Evolutionary conservation across 345 rosid species (phyloP), one percentile per base, ranked within the genome.

Genomic region (Cochlearia excelsa): DNA sequence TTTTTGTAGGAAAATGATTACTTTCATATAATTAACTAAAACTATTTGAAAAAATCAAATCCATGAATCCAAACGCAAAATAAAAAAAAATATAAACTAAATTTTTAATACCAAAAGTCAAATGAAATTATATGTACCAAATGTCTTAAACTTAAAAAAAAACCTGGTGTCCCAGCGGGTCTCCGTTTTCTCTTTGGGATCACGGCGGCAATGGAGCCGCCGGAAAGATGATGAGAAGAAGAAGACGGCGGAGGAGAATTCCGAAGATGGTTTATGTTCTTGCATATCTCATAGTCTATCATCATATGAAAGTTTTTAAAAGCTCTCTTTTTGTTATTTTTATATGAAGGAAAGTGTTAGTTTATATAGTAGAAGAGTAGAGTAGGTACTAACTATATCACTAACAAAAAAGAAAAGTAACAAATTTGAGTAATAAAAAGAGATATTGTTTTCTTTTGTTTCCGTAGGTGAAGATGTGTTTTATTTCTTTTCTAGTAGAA

Each of bases 161-260:
- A n/a, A 88, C 95, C 98, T 59, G 96, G 98, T 42, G 95, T 84
- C n/a, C 98, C 98, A 23, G 98, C 95, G 0, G 96, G 93, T 54
- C 96, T 70, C 61, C 98, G 63, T 76, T 86, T 88, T 53, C 93
- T 75, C 67, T 88, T 91, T 55, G 72, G 61, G n/a, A 58, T 51
- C 7, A 59, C 53, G 57, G 67, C 0, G 57, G 73, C 4, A 53
- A 61, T 67, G 54, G 60, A 53, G 47, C 56, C 30, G 9, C 54
- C 73, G 61, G 62, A 57, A 47, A 68, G 62, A 54, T 46, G 74
- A 70, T 70, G 69, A 5, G 70, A 70, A 55, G 70, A 70, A 38
- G 70, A 64, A 43, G 74, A 70, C 44, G 75, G 66, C 2, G 75
- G 71, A 46, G 46, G 65, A n/a, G n/a, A n/a, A 56, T 45, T 67